Evolutionary conservation across 2,329 filamentous ascomycete genomes (phyloP), one percentile per base, ranked within the genome.

Genomic region (Colletotrichum siamense): DNA sequence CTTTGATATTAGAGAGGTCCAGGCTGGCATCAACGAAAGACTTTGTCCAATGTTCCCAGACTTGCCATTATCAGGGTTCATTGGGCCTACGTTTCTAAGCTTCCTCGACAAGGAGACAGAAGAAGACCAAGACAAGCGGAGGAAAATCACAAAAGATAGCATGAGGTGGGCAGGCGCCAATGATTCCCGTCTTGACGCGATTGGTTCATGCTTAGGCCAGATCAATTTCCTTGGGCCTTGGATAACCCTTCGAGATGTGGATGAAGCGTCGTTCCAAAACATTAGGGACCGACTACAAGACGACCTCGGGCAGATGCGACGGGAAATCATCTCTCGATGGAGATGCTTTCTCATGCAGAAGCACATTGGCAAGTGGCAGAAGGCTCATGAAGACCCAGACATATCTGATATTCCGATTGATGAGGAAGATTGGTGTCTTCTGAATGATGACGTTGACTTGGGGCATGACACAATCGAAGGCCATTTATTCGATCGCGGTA

Each of bases 101-200:
- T 59, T 15, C 9, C 55, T 59, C 0, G 24, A 59, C 1, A 26
- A 10, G 2, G 55, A 59, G 12, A 28, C 22, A 16, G 24, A 1
- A 26, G 22, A 59, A 10, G 26, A 24, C 7, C 8, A 28, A 59
- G 4, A 0, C 9, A 9, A 0, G 0, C 55, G 55, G 15, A 59
- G 26, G 0, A 0, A 24, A 9, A 8, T 59, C 0, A 0, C 55
- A 1, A 59, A 0, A 18, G 26, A 28, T 0, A 59, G 24, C 16
- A 59, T 59, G 55, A 59, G 13, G 0, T 59, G 55, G 55, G 22
- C 24, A 28, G 55, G 55, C 24, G 5, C 13, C 1, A 15, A 24
- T 26, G 9, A 26, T 13, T 18, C 26, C 13, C 55, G 24, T 28
- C 55, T 59, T 15, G 55, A 59, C 8, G 22, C 0, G 22, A 59